Evolutionary conservation across 306 rosid species (phyloP), one percentile per base, ranked within the genome.

Genomic region (Morella rubra): DNA sequence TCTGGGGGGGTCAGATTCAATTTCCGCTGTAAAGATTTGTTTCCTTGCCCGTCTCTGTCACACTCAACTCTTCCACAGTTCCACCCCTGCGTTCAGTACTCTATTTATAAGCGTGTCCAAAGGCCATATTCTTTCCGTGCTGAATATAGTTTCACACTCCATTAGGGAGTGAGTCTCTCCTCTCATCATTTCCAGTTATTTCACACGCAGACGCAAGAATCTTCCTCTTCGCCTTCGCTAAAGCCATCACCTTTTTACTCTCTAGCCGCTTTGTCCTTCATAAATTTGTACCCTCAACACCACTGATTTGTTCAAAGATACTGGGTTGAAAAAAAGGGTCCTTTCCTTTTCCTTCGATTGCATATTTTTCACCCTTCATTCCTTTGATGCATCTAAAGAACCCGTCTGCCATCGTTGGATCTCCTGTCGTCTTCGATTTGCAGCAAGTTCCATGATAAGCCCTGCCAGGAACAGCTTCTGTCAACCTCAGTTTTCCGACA

Each of bases 111-210:
- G 64, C 40, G 64, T 58, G 22, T 22, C 64, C 64, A 58, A 58
- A 58, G 64, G 32, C 64, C 37, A 58, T 10, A 10, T 58, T 22
- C 40, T 58, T 58, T 58, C 37, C 37, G 22, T 58, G 40, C 40
- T 4, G 22, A 2, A 8, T 1, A 20, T 16, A 71, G 11, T 11
- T 11, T 49, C 52, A 4, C 16, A 49, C 52, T 49, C 52, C 52
- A 3, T 46, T 10, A 49, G 11, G 52, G 52, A 12, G 15, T 11
- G 14, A 49, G 14, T 12, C 3, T 16, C 52, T 5, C 53, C 61
- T 67, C 85, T 71, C 69, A 73, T 73, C 64, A 3, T 8, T 22
- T 11, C 22, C 41, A 22, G 37, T 54, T 54, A 22, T 19, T 3
- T 18, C 20, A 32, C 8, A 8, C 9, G 10, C 60, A 54, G 20